A percentile compares a stretch with the other conserved stretches of the same genome.
phyloP scores from a whole-genome alignment of 2,329 filamentous ascomycete genomes.

The Colletotrichum neosansevieriae region DNA sequence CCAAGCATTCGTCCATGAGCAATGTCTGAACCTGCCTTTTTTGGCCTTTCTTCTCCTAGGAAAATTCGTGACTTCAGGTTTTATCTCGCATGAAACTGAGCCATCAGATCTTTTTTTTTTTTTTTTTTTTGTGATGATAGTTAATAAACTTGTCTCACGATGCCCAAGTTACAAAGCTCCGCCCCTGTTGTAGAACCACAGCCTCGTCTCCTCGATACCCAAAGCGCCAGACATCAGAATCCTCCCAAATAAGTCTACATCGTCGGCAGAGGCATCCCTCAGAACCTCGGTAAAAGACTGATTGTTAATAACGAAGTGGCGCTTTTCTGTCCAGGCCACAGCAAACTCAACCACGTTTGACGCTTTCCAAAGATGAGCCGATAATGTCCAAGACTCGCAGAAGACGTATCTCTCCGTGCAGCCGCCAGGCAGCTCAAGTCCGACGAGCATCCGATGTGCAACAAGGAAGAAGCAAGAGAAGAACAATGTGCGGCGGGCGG shows the following conservation, averaged over 20 bases:
- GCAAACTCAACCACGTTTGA: constrained; percentile 52
- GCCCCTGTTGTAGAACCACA: constrained; percentile 46
- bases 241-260: constrained; percentile 58
- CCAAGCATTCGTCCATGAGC: no score
- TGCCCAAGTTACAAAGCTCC: constrained; percentile 10
- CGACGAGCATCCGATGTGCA: constrained; percentile 51
- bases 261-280: constrained; percentile 53
- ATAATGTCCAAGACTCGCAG: constrained; percentile 55
- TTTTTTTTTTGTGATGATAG: no score
- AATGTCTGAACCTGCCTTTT: no score
- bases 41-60: no score
- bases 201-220: constrained; percentile 50
- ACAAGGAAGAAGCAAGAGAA: constrained; percentile 60
- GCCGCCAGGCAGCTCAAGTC: constrained; percentile 39
- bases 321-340: constrained; percentile 51
- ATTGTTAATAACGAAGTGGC: constrained; percentile 52
- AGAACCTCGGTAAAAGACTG: constrained; percentile 45
- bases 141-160: no score
- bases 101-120: no score
- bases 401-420: constrained; percentile 49
- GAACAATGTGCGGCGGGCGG: constrained; percentile 63
- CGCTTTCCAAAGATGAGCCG: constrained; percentile 54
- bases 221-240: constrained; percentile 49
- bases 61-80: no score
- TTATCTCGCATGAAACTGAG: no score